Percentiles rank a stretch among this genome's conserved stretches.
phyloP scores from a whole-genome alignment of 345 rosid genomes.

The Clarkia xantiana region DNA sequence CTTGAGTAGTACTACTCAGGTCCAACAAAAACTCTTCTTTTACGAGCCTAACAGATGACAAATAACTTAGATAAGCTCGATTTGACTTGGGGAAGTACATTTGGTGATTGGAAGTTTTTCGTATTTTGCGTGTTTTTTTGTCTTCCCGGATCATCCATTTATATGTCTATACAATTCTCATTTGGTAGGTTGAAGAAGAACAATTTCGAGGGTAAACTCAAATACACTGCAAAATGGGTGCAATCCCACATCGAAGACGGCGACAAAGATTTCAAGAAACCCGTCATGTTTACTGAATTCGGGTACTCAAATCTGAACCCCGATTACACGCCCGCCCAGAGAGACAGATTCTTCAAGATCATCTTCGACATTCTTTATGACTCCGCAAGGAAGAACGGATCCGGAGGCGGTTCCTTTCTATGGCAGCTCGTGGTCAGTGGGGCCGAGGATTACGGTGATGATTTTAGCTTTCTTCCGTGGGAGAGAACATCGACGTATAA shows the following conservation, averaged over 20 bases:
- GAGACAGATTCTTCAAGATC: conserved; percentile 46
- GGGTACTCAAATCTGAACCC: conserved; percentile 71
- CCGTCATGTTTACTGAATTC: conserved; percentile 71
- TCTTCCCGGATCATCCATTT: not conserved
- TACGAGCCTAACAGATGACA: too few relatives aligned
- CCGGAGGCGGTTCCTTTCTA: conserved; percentile 71
- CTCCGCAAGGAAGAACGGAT: conserved; percentile 55
- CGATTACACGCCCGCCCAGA: conserved; percentile 50
- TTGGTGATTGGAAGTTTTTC: too few relatives aligned
- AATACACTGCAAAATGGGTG: conserved; percentile 63
- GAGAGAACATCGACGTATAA: conserved; percentile 45
- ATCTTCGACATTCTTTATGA: conserved; percentile 43
- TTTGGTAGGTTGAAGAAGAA: conserved; percentile 46
- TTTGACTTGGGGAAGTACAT: too few relatives aligned
- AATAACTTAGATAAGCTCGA: too few relatives aligned
- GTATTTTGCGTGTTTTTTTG: too few relatives aligned
- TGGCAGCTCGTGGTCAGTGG: conserved; percentile 79
- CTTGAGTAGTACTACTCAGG: too few relatives aligned
- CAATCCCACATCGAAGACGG: conserved; percentile 86
- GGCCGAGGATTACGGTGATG: conserved; percentile 75
- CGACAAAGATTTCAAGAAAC: conserved; percentile 56
- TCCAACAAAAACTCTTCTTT: not conserved
- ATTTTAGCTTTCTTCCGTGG: conserved; percentile 75
- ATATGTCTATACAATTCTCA: not conserved
- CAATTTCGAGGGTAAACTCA: conserved; percentile 54